These are phyloP conservation scores for Solanum okadae DNA, from an alignment of 257 asterid genomes.

Conservation along the genomic window DNA sequence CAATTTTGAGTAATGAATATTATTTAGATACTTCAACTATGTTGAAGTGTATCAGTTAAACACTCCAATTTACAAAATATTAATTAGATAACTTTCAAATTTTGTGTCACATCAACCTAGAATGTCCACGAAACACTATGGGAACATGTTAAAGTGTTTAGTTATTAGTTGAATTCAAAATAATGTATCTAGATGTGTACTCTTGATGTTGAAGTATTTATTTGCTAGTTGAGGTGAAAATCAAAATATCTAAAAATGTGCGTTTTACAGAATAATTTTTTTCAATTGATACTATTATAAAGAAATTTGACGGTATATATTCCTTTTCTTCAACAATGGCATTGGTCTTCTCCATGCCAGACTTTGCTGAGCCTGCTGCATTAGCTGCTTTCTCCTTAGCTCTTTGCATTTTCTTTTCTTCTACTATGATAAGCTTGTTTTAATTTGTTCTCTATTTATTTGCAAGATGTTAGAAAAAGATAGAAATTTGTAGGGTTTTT, in stretches of 20 bases:
- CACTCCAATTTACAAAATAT: neutral
- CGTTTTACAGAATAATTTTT: neutral
- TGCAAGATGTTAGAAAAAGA: neutral
- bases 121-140: neutral
- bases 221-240: neutral
- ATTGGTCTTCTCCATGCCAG: slow-evolving; percentile 49
- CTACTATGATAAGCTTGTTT: neutral
- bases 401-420: slow-evolving; percentile 10
- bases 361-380: neutral
- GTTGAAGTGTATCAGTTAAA: too few relatives aligned
- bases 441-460: neutral
- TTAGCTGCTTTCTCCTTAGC: slow-evolving; percentile 15
- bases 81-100: too few relatives aligned
- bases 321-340: slow-evolving; percentile 26
- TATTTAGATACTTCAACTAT: too few relatives aligned
- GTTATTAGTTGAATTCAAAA: neutral
- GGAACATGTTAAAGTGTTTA: neutral
- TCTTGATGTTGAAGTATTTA: neutral
- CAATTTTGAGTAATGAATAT: neutral
- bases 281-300: neutral
- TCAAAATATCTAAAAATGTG: neutral
- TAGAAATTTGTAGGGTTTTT: neutral
- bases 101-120: too few relatives aligned
- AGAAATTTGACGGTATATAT: neutral
- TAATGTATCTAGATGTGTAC: neutral